A percentile compares a stretch with the other conserved stretches of the same genome.
Evolutionary conservation across 1,139 yeast species (phyloP).

Genomic region (Geotrichum citri-aurantii): DNA sequence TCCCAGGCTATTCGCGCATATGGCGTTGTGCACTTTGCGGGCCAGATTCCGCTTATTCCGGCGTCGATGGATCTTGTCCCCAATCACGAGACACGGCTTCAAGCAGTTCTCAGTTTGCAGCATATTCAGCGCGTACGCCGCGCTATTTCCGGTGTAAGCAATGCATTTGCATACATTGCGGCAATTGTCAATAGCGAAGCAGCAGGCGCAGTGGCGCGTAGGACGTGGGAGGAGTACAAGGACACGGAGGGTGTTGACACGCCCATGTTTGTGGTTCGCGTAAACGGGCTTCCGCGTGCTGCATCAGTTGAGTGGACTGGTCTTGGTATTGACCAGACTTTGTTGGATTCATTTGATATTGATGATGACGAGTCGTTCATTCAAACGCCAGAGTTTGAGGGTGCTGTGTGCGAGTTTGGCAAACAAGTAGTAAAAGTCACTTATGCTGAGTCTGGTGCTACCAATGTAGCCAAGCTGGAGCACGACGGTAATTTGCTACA

Average conservation of each 20-base stretch:
- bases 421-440: background rate
- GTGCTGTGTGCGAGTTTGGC: background rate
- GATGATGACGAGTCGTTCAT: constrained; percentile 15
- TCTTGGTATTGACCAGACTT: constrained; percentile 20
- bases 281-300: constrained; percentile 57
- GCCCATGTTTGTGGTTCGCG: constrained; percentile 45
- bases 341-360: constrained; percentile 9
- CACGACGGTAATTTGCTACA: background rate
- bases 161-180: constrained; percentile 42
- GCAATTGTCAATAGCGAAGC: constrained; percentile 47
- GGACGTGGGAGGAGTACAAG: constrained; percentile 37
- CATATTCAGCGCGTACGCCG: constrained; percentile 62
- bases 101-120: constrained; percentile 58
- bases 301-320: constrained; percentile 75
- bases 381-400: background rate
- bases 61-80: constrained; percentile 46
- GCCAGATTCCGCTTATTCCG: constrained; percentile 87
- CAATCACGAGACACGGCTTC: constrained; percentile 21
- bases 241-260: background rate
- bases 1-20: constrained; percentile 67
- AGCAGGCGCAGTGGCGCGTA: constrained; percentile 34
- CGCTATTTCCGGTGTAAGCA: constrained; percentile 42
- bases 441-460: background rate
- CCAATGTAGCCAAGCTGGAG: background rate
- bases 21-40: constrained; percentile 65